Evolutionary conservation across 2,329 filamentous ascomycete genomes (phyloP).

Genomic region (Didymella arachidicola): DNA sequence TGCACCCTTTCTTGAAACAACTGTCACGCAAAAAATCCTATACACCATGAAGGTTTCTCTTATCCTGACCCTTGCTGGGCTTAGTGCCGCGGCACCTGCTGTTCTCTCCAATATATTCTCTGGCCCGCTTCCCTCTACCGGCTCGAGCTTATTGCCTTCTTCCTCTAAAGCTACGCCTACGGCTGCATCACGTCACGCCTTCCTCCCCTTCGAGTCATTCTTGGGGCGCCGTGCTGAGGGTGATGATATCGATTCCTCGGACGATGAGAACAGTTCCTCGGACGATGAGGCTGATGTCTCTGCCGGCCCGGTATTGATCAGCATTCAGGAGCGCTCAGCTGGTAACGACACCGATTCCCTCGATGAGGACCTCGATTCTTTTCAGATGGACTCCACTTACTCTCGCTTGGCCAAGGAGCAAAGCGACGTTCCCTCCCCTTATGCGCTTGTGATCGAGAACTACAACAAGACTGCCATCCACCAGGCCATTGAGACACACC

Average conservation of each 20-base stretch:
- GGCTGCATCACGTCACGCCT: too few species aligned
- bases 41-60: not conserved
- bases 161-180: not conserved
- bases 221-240: not conserved
- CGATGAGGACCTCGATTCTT: not conserved
- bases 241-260: not conserved
- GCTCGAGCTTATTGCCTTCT: too few species aligned
- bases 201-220: too few species aligned
- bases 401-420: not conserved
- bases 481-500: not conserved
- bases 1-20: not conserved
- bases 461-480: conserved; percentile 1
- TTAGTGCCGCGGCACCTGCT: not conserved
- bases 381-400: not conserved
- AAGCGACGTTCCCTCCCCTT: not conserved
- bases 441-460: not conserved
- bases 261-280: not conserved
- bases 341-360: not conserved
- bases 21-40: not conserved
- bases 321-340: not conserved
- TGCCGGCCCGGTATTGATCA: not conserved
- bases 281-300: not conserved
- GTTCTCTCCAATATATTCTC: not conserved
- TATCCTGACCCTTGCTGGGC: not conserved
- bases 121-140: not conserved